A percentile compares a stretch with the other conserved stretches of the same genome.
These are phyloP conservation scores for Athelia sp. DNA, from an alignment of 1,284 basidiomycete species.

Conservation along the genomic window DNA sequence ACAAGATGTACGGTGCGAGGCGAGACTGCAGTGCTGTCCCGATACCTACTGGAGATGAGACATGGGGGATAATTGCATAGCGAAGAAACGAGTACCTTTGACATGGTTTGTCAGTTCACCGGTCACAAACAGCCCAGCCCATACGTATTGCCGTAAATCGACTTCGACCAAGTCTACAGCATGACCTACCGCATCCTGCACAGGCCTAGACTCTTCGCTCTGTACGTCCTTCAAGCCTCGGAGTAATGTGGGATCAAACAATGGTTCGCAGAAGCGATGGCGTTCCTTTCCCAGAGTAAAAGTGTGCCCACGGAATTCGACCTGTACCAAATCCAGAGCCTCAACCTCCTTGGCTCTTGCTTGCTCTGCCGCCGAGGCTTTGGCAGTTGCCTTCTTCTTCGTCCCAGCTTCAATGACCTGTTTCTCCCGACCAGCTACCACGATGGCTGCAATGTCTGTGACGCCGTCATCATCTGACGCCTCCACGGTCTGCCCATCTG, in stretches of 20 bases:
- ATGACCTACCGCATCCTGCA: constrained; percentile 64
- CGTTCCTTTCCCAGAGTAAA: constrained; percentile 83
- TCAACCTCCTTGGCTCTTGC: constrained; percentile 77
- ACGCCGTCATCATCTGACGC: constrained; percentile 79
- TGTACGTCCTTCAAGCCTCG: constrained; percentile 18
- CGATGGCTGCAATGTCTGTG: constrained; percentile 78
- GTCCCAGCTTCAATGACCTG: constrained; percentile 77
- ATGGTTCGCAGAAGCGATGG: constrained; percentile 86
- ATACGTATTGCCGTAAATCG: constrained; percentile 67
- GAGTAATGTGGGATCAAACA: constrained; percentile 71
- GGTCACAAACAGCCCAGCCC: constrained; percentile 80
- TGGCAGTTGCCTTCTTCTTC: constrained; percentile 72
- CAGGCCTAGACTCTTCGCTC: constrained; percentile 30
- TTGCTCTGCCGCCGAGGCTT: constrained; percentile 74
- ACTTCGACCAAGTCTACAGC: constrained; percentile 55
- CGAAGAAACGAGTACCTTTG: constrained; percentile 50
- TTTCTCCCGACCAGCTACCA: constrained; percentile 77
- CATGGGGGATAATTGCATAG: background rate
- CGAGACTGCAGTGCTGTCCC: constrained; percentile 72
- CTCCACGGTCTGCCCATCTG: constrained; percentile 59
- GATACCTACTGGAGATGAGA: constrained; percentile 42
- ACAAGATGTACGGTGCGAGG: constrained; percentile 64
- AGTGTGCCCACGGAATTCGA: constrained; percentile 67
- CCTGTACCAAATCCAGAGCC: constrained; percentile 72
- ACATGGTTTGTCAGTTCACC: constrained; percentile 76